Conservation (phyloP, 192 early-diverging fungal species). For the Geranomyces variabilis region DNA sequence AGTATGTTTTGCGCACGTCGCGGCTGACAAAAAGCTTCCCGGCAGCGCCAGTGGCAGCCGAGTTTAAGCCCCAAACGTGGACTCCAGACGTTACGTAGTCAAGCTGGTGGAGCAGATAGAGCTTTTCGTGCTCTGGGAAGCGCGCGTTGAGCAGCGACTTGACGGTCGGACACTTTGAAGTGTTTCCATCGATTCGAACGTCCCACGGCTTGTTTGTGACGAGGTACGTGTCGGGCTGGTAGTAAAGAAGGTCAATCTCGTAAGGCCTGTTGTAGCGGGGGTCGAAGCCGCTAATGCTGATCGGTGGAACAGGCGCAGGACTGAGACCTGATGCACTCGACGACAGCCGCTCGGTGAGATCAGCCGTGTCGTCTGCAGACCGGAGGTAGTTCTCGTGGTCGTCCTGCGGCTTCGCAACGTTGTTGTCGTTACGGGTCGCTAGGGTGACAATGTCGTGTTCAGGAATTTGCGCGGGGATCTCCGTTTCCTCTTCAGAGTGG, state of each 20-base stretch:
- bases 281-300: conserved; percentile 17
- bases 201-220: conserved; percentile 32
- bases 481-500: not conserved
- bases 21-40: conserved; percentile 34
- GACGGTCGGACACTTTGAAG: conserved; percentile 19
- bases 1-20: conserved; percentile 37
- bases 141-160: conserved; percentile 27
- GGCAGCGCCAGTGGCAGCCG: conserved; percentile 30
- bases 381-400: no score
- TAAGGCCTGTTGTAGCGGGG: conserved; percentile 31
- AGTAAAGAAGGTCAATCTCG: conserved; percentile 34
- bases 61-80: conserved; percentile 38
- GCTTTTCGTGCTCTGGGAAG: conserved; percentile 33
- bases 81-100: conserved; percentile 49
- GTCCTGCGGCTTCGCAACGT: no score
- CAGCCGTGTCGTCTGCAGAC: not conserved
- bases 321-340: not conserved
- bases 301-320: conserved; percentile 18
- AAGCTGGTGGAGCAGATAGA: conserved; percentile 46
- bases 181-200: conserved; percentile 35
- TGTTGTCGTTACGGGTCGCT: not conserved
- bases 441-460: not conserved
- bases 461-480: not conserved
- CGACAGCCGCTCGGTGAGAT: no score
- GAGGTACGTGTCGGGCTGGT: conserved; percentile 26